Base-by-base conservation (phyloP, 1,284 basidiomycete species). In the Fomitopsis betulina region DNA sequence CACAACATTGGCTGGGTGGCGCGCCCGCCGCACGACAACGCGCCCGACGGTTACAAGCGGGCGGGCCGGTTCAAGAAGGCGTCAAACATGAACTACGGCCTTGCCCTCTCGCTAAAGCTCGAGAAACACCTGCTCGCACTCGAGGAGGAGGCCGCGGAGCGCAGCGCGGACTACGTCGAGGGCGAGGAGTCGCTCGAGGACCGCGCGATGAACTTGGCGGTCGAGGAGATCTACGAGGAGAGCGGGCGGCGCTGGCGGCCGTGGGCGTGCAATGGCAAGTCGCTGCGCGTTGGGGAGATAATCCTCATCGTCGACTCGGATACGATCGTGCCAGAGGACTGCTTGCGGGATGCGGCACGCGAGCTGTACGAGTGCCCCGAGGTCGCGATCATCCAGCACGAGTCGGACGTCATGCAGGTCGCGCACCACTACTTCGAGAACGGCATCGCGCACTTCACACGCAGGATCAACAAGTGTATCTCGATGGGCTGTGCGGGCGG, bases 321-420 rank as follows among this genome's bases (percentile, higher is more conserved):
- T 72, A 94, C 92, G n/a, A 74, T 93, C 58, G 90, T 94, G 0
- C 92, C 91, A 2, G 87, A 88, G 74, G 93, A 94, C 69, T 94
- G 91, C 68, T 84, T 94, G 68, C 80, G 89, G 55, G 92, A 94
- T 72, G 91, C 92, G 1, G 91, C 89, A 2, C 83, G 87, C 27
- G 92, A 94, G 70, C 81, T 94, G 66, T 75, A 80, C 2, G 86
- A 89, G 70, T 85, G 81, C 62, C 90, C 89, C 3, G 89, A 94
- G 53, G 82, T 94, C 35, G 91, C 84, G 2, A 91, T 94, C 70
- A 86, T 94, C 56, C 90, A 93, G 69, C 91, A 93, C 69, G 89
- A 91, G 65, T 90, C 87, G 19, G 88, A 90, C 64, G 89, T 92
- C 59, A 92, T 94, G 89, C 87, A 93, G 70, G 92, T 94, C 61